Evolutionary conservation across 1,139 yeast species (phyloP).

Genomic region (Saccharomyces hybrid): DNA sequence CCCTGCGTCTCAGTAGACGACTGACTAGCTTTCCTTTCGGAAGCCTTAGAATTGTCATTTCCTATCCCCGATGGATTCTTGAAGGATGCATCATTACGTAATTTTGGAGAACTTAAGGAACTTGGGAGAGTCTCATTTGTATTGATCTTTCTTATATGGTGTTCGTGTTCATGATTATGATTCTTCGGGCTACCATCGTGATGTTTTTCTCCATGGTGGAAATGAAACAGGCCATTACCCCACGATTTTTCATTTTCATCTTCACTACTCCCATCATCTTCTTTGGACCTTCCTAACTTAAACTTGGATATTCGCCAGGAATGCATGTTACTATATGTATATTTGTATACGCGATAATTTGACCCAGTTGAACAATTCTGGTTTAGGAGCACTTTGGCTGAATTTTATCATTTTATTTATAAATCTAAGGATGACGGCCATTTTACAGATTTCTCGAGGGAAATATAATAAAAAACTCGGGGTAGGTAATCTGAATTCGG

Average conservation of each 20-base stretch:
- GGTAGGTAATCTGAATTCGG: background rate
- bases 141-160: background rate
- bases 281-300: slow-evolving; percentile 28
- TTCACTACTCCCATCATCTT: slow-evolving; percentile 23
- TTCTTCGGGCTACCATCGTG: background rate
- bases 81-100: background rate
- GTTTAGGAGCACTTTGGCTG: background rate
- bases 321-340: slow-evolving; percentile 14
- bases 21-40: background rate
- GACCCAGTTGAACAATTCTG: background rate
- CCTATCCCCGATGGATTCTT: background rate
- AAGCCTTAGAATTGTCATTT: background rate
- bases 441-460: background rate
- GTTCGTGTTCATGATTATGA: background rate
- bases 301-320: slow-evolving; percentile 29
- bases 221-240: slow-evolving; percentile 15
- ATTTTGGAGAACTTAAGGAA: background rate
- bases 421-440: background rate
- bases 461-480: background rate
- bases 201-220: slow-evolving; percentile 9
- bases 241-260: slow-evolving; percentile 10
- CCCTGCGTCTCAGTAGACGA: background rate
- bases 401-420: background rate
- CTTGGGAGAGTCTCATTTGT: background rate
- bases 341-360: background rate